phyloP scores from a whole-genome alignment of 148 eudicot genomes.

The Drosera capensis region DNA sequence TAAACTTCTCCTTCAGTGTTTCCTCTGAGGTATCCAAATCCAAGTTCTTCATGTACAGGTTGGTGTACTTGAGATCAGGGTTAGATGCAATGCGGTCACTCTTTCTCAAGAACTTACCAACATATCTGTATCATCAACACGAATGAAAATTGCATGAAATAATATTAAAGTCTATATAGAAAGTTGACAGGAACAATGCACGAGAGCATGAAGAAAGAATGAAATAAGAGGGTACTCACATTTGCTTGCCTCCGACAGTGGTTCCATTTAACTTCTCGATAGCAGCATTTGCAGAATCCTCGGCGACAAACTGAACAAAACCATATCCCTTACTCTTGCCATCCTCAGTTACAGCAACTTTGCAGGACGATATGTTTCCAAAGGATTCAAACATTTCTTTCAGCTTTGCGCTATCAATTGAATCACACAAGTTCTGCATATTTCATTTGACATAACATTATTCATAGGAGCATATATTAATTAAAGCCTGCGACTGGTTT shows the following conservation, averaged over 20 bases:
- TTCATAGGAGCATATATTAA: background rate
- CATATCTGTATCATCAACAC: conserved; percentile 31
- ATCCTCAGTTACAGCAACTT: conserved; percentile 38
- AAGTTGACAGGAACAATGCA: background rate
- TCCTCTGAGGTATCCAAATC: conserved; percentile 42
- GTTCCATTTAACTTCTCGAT: conserved; percentile 39
- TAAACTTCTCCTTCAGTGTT: conserved; percentile 36
- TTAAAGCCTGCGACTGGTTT: background rate
- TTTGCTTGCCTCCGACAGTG: conserved; percentile 28
- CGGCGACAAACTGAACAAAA: conserved; percentile 42
- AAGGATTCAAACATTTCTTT: conserved; percentile 34
- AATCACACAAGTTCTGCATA: conserved; percentile 31
- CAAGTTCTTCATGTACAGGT: conserved; percentile 62
- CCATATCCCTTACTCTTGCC: conserved; percentile 51
- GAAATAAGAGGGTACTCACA: conserved; percentile 15
- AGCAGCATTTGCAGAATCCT: conserved; percentile 37
- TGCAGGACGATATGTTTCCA: conserved; percentile 37
- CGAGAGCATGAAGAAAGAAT: background rate
- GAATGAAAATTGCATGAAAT: background rate
- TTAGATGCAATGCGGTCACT: conserved; percentile 34
- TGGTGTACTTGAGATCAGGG: conserved; percentile 41
- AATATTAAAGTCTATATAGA: background rate
- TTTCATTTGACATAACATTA: conserved; percentile 1
- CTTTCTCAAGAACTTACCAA: conserved; percentile 45
- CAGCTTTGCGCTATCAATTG: conserved; percentile 30